These are phyloP conservation scores for Talaromyces thailandensis DNA, from an alignment of 495 filamentous ascomycete species.

Conservation along the genomic window DNA sequence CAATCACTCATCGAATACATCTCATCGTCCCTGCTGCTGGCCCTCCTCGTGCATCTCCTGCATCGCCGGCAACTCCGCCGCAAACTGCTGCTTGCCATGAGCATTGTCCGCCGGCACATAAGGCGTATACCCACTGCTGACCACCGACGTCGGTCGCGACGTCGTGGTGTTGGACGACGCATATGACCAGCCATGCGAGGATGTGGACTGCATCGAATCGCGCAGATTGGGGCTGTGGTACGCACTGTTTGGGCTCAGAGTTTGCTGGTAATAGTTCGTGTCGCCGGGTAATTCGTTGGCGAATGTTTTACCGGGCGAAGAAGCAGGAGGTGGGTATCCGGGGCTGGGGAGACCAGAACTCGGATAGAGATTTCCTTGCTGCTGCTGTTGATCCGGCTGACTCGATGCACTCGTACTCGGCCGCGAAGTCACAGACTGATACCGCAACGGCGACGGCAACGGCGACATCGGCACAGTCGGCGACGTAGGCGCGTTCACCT, in stretches of 20 bases:
- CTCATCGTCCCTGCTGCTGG: not conserved
- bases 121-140: not conserved
- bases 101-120: not conserved
- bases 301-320: not conserved
- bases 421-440: not conserved
- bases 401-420: not conserved
- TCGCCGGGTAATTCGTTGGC: not conserved
- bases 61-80: constrained; percentile 1
- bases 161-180: not conserved
- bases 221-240: not conserved
- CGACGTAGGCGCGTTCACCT: not conserved
- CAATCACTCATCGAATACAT: not conserved
- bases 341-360: not conserved
- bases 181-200: constrained; percentile 1
- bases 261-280: not conserved
- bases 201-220: not conserved
- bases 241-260: not conserved
- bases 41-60: not conserved
- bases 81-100: not conserved
- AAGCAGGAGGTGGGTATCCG: not conserved
- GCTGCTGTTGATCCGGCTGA: not conserved
- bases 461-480: not conserved
- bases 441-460: not conserved
- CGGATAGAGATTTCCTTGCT: not conserved
- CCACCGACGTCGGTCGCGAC: not conserved